Conservation (phyloP, 345 rosid species). For the Murraya koenigii region DNA sequence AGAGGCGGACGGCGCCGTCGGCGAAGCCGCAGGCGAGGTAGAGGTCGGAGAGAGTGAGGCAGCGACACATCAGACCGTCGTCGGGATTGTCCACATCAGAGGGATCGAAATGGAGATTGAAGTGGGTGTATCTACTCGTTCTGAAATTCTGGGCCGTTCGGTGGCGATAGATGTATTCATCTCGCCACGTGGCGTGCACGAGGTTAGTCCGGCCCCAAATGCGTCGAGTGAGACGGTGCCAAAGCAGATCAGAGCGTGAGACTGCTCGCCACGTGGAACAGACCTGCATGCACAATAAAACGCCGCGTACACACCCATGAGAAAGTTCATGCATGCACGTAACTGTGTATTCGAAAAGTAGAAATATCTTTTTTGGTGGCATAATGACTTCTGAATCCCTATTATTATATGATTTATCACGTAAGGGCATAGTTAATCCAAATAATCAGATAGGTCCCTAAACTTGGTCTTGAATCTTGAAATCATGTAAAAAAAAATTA, state of each 20-base stretch:
- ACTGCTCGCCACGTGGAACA: constrained; percentile 91
- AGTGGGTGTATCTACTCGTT: constrained; percentile 31
- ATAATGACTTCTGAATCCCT: background rate
- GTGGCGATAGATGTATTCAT: constrained; percentile 63
- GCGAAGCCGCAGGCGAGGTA: constrained; percentile 84
- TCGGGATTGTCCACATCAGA: constrained; percentile 52
- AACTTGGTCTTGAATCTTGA: too few relatives aligned
- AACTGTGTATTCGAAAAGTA: background rate
- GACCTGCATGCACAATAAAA: constrained; percentile 41
- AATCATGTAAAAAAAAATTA: too few relatives aligned
- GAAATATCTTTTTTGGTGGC: background rate
- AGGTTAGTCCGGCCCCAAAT: constrained; percentile 59
- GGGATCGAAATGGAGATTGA: constrained; percentile 56
- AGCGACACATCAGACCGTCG: constrained; percentile 64
- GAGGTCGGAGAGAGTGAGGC: constrained; percentile 71
- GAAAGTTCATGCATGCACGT: constrained; percentile 13
- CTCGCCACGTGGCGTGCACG: constrained; percentile 61
- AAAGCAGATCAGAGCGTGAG: constrained; percentile 70
- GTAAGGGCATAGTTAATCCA: too few relatives aligned
- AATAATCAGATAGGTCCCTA: too few relatives aligned
- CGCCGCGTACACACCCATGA: background rate
- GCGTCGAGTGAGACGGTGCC: constrained; percentile 54
- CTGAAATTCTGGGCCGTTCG: constrained; percentile 66
- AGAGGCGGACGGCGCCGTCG: constrained; percentile 82
- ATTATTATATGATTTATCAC: background rate